These are phyloP conservation scores for Ophiostoma triangulosporum DNA, from an alignment of 2,329 filamentous ascomycete genomes.

Conservation along the genomic window DNA sequence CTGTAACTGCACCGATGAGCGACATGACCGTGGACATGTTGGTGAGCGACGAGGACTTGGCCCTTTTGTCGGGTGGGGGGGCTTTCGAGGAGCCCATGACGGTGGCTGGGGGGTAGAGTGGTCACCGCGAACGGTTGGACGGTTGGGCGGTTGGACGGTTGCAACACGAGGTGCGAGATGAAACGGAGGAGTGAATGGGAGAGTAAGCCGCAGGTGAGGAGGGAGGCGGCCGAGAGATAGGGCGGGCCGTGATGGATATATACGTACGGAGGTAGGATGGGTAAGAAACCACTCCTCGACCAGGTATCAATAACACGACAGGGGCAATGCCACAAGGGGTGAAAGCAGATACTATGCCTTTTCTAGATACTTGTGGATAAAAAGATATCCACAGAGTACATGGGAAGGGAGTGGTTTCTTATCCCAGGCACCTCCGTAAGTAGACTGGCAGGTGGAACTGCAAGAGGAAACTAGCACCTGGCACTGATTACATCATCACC, in stretches of 20 bases:
- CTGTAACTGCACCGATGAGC: slow-evolving; percentile 28
- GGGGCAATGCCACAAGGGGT: no score
- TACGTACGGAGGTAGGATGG: no score
- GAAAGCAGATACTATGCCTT: no score
- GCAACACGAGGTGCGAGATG: not conserved
- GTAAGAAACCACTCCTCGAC: no score
- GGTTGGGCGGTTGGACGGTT: no score
- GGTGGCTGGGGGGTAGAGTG: not conserved
- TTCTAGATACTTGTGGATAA: no score
- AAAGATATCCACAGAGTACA: no score
- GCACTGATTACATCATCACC: not conserved
- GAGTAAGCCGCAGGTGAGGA: not conserved
- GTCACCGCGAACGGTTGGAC: no score
- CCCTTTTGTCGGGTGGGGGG: slow-evolving; percentile 12
- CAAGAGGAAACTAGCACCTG: no score
- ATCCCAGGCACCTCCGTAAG: no score
- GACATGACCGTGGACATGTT: slow-evolving; percentile 24
- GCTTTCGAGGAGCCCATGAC: slow-evolving; percentile 2
- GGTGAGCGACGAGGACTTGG: slow-evolving; percentile 16
- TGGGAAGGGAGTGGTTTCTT: no score
- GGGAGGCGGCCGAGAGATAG: not conserved
- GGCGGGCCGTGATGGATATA: not conserved
- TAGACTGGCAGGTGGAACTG: not conserved
- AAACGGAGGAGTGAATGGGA: not conserved
- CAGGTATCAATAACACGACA: no score